Evolutionary conservation across 305 asterid species (phyloP), one percentile per base, ranked within the genome.

Genomic region (Fraxinus velutina): DNA sequence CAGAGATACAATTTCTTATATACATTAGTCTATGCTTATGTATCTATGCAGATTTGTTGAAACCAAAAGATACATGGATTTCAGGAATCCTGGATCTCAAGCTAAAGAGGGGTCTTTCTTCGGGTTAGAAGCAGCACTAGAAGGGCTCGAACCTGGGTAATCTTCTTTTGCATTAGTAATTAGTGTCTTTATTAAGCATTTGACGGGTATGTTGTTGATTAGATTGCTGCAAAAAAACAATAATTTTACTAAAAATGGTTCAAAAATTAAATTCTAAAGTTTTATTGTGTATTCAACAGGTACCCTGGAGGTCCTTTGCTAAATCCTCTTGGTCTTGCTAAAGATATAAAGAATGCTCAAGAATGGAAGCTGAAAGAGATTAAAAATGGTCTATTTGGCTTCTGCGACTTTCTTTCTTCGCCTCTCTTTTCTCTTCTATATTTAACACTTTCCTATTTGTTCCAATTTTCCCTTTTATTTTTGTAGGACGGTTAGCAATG

Each of bases 241-340:
- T 24, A 9, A 24, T 10, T 22, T 66, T 62, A 62, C 33, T 62
- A 3, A 62, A 22, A 64, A 21, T 64, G 33, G 6, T 9, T 64
- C 72, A 21, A 62, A 0, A 33, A 81, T n/a, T 64, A 80, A 44
- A 32, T 27, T 10, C 21, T 10, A 42, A 13, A 42, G 70, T 78
- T 78, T 47, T 32, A 42, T 75, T 66, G 39, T 80, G 42, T 36
- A 1, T 78, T 79, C 42, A 24, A 79, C 81, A 94, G 98, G 81
- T 94, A 94, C 68, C 98, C 98, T 4, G 97, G 98, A 39, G 98
- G 98, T 22, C 98, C 98, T 15, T 73, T 94, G 90, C 84, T 94
- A 27, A 90, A 94, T 85, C 98, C 98, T 81, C 90, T 93, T 47
- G 98, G 98, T 72, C 81, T 94, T 80, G 98, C 94, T 32, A 93